Percentiles rank a stretch among this genome's conserved stretches.
These are phyloP conservation scores for Tuber magnatum DNA, from an alignment of 495 filamentous ascomycete species.

Conservation along the genomic window DNA sequence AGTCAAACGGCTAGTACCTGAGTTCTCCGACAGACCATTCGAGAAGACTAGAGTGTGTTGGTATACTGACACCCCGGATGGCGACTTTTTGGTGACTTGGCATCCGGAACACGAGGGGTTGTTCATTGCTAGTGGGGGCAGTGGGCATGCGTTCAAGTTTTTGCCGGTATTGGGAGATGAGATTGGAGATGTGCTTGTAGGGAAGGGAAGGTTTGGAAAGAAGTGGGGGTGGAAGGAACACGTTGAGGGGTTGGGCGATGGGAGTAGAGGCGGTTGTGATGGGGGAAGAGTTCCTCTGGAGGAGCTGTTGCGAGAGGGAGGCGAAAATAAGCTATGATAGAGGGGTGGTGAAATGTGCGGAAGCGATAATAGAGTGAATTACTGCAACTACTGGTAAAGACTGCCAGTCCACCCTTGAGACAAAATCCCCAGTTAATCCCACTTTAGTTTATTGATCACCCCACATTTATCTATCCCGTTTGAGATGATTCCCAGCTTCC, in stretches of 20 bases:
- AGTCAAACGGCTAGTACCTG: slow-evolving; percentile 56
- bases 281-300: slow-evolving; percentile 48
- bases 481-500: not conserved
- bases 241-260: slow-evolving; percentile 53
- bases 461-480: not conserved
- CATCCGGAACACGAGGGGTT: slow-evolving; percentile 61
- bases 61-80: slow-evolving; percentile 77
- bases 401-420: not conserved
- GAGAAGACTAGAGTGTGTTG: slow-evolving; percentile 69
- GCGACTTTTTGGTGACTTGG: slow-evolving; percentile 72
- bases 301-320: slow-evolving; percentile 47
- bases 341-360: not conserved
- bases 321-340: not conserved
- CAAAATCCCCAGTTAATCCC: not conserved
- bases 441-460: not conserved
- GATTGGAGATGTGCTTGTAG: slow-evolving; percentile 59
- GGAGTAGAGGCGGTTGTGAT: slow-evolving; percentile 52
- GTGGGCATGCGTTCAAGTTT: slow-evolving; percentile 86
- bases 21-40: slow-evolving; percentile 59
- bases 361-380: not conserved
- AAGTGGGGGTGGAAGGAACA: slow-evolving; percentile 63
- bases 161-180: slow-evolving; percentile 75
- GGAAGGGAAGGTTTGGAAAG: slow-evolving; percentile 52
- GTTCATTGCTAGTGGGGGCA: slow-evolving; percentile 77
- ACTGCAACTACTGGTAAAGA: not conserved